Percentiles rank a stretch among this genome's conserved stretches.
These are phyloP conservation scores for Boletus rubropictus DNA, from an alignment of 768 basidiomycete genomes.

Conservation along the genomic window DNA sequence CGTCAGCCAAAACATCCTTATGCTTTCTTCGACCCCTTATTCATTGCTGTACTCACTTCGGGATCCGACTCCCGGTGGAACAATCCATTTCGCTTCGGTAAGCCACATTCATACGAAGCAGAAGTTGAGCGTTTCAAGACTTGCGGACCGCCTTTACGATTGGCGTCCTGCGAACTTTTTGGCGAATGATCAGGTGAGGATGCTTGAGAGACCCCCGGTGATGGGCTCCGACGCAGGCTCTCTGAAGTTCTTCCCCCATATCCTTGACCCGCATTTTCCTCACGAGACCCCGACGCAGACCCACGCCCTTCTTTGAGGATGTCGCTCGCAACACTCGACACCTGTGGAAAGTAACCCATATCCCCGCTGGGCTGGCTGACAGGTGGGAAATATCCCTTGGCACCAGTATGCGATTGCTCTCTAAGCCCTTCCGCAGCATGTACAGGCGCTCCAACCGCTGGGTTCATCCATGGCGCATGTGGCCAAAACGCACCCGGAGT, in stretches of 20 bases:
- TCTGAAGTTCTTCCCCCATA: constrained; percentile 5
- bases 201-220: constrained; percentile 1
- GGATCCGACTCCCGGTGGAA: constrained; percentile 30
- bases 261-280: constrained; percentile 1
- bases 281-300: not conserved
- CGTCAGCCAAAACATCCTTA: constrained; percentile 10
- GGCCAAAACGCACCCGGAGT: constrained; percentile 71
- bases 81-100: constrained; percentile 25
- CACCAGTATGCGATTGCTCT: constrained; percentile 9
- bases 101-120: constrained; percentile 24
- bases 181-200: constrained; percentile 6
- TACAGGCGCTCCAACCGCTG: constrained; percentile 59
- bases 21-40: constrained; percentile 24
- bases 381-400: constrained; percentile 42
- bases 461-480: constrained; percentile 50
- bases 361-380: constrained; percentile 21
- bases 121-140: constrained; percentile 28
- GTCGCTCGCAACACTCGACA: constrained; percentile 33
- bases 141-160: constrained; percentile 14
- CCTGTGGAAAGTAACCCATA: constrained; percentile 40
- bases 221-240: constrained; percentile 5
- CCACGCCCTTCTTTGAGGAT: constrained; percentile 29
- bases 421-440: constrained; percentile 22
- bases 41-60: constrained; percentile 19
- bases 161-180: constrained; percentile 12